Evolutionary conservation across 2,329 filamentous ascomycete genomes (phyloP).

Genomic region (Penicillium polonicum): DNA sequence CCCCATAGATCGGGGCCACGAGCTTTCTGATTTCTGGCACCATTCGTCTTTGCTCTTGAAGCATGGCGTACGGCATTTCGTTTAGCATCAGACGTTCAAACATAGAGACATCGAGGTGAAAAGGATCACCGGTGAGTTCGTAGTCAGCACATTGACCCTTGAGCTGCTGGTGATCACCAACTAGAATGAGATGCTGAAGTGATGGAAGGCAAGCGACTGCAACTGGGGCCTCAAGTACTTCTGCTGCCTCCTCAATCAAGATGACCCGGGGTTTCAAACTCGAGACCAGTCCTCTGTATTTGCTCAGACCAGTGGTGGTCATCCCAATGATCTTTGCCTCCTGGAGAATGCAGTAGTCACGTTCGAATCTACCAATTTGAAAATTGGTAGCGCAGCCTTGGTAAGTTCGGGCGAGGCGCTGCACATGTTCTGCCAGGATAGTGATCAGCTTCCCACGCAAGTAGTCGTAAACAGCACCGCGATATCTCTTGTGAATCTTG

Average conservation of each 20-base stretch:
- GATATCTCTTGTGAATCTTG: conserved; percentile 54
- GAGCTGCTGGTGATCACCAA: conserved; percentile 81
- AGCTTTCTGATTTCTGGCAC: conserved; percentile 65
- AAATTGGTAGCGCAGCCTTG: conserved; percentile 51
- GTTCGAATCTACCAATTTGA: conserved; percentile 59
- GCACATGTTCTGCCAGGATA: conserved; percentile 49
- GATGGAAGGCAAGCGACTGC: conserved; percentile 60
- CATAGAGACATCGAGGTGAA: conserved; percentile 69
- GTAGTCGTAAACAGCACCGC: conserved; percentile 66
- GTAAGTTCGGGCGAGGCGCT: conserved; percentile 52
- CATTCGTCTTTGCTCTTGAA: conserved; percentile 71
- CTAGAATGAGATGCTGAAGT: conserved; percentile 64
- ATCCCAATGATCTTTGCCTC: conserved; percentile 61
- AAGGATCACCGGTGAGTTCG: conserved; percentile 60
- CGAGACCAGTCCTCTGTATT: conserved; percentile 70
- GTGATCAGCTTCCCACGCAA: conserved; percentile 59
- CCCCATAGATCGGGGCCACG: conserved; percentile 60
- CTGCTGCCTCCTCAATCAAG: conserved; percentile 77
- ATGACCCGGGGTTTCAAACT: conserved; percentile 66
- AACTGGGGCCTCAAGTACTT: conserved; percentile 62
- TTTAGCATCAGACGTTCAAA: conserved; percentile 76
- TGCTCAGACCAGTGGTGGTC: conserved; percentile 79
- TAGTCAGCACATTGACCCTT: conserved; percentile 64
- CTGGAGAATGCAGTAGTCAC: conserved; percentile 60
- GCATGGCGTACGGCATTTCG: conserved; percentile 60